These are phyloP conservation scores for Primulina eburnea DNA, from an alignment of 257 asterid genomes.

Conservation along the genomic window DNA sequence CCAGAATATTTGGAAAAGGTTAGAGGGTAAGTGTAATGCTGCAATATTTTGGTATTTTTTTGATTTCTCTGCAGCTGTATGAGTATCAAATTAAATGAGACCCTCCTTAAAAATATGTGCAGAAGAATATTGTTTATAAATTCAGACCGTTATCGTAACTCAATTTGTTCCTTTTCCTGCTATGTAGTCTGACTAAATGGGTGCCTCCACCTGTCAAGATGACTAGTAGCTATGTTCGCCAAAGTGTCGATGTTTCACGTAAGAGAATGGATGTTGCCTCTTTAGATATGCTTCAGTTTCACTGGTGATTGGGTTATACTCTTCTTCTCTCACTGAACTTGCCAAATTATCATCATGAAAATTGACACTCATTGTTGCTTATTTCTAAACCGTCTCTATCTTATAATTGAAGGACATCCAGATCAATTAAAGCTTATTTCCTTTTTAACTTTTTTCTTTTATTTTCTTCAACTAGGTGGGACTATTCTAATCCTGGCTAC, in stretches of 20 bases:
- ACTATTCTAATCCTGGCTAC: constrained; percentile 83
- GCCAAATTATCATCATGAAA: neutral
- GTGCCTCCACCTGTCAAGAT: constrained; percentile 99
- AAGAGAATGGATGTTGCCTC: constrained; percentile 92
- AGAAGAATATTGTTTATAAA: neutral
- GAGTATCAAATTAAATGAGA: neutral
- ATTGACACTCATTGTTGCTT: neutral
- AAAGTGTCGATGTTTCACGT: constrained; percentile 73
- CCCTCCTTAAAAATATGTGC: neutral
- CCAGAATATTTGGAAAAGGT: constrained; percentile 83
- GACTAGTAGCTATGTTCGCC: constrained; percentile 73
- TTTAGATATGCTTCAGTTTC: constrained; percentile 98
- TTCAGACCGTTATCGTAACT: neutral
- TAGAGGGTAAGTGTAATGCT: constrained; percentile 62
- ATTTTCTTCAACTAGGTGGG: constrained; percentile 72
- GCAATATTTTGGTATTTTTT: neutral
- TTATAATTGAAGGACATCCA: neutral
- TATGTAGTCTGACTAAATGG: constrained; percentile 90
- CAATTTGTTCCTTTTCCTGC: constrained; percentile 13
- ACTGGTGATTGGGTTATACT: constrained; percentile 51
- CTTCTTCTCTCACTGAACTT: constrained; percentile 4
- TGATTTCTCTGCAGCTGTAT: neutral
- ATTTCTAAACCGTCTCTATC: neutral
- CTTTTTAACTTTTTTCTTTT: neutral
- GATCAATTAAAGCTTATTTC: neutral